A percentile compares a stretch with the other conserved stretches of the same genome.
Evolutionary conservation across 1,284 basidiomycete genomes (phyloP).

Genomic region (Irpex sp.): DNA sequence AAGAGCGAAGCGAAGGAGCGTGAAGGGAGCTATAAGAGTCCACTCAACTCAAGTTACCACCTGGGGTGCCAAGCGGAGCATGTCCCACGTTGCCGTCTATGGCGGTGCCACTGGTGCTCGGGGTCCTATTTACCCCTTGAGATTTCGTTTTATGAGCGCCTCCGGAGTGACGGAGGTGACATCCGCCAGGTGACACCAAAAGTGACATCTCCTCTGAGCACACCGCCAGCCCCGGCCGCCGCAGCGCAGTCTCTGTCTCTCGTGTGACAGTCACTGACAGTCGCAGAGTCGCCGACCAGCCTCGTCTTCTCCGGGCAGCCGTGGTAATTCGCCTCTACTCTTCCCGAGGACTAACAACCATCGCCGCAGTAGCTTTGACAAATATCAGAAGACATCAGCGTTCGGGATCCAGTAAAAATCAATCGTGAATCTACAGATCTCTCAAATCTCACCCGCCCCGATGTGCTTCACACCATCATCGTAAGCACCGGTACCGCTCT

Average conservation of each 20-base stretch:
- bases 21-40: slow-evolving; percentile 13
- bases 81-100: slow-evolving; percentile 5
- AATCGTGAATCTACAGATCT: background rate
- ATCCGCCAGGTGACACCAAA: background rate
- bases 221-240: too few species aligned
- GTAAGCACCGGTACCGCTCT: background rate
- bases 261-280: background rate
- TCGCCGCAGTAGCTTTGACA: background rate
- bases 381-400: background rate
- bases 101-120: slow-evolving; percentile 9
- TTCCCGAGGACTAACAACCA: background rate
- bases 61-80: slow-evolving; percentile 10
- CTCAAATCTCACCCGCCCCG: background rate
- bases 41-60: slow-evolving; percentile 9
- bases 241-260: background rate
- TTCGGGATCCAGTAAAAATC: background rate
- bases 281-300: background rate
- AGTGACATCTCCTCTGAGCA: background rate
- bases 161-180: background rate
- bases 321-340: background rate
- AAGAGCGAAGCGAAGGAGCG: slow-evolving; percentile 18
- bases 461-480: background rate
- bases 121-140: background rate
- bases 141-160: background rate
- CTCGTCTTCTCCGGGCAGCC: background rate